Evolutionary conservation across 345 rosid genomes (phyloP).

Genomic region (Laguncularia racemosa): DNA sequence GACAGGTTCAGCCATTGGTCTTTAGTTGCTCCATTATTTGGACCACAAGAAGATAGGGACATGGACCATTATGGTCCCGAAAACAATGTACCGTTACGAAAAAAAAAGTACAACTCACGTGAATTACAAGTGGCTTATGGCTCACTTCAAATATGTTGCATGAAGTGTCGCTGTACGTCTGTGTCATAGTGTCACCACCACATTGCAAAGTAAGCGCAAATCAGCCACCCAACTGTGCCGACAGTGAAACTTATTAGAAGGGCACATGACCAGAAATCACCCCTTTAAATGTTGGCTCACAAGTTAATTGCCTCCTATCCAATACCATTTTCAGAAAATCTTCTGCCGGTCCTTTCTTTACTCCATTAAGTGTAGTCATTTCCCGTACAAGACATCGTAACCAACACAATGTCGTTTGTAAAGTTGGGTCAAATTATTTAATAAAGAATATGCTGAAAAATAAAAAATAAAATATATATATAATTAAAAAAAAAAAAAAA

Average conservation of each 20-base stretch:
- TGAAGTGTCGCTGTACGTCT: conserved; percentile 5
- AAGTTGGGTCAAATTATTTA: not conserved
- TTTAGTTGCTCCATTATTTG: too few species aligned
- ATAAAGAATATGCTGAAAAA: conserved; percentile 3
- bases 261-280: conserved; percentile 10
- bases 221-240: not conserved
- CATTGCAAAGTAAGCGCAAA: conserved; percentile 4
- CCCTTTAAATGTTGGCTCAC: not conserved
- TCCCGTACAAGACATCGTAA: not conserved
- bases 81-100: too few species aligned
- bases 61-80: too few species aligned
- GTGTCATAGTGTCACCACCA: not conserved
- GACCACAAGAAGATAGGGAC: too few species aligned
- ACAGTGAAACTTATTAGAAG: not conserved
- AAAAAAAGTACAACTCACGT: not conserved
- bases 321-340: too few species aligned
- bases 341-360: too few species aligned
- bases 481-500: too few species aligned
- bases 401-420: not conserved
- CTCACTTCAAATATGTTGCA: not conserved
- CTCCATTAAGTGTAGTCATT: not conserved
- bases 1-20: too few species aligned
- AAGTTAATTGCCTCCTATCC: too few species aligned
- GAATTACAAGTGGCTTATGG: not conserved
- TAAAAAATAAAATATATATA: too few species aligned